phyloP scores from a whole-genome alignment of 208 protist genomes.

The Naegleria lovaniensis region DNA sequence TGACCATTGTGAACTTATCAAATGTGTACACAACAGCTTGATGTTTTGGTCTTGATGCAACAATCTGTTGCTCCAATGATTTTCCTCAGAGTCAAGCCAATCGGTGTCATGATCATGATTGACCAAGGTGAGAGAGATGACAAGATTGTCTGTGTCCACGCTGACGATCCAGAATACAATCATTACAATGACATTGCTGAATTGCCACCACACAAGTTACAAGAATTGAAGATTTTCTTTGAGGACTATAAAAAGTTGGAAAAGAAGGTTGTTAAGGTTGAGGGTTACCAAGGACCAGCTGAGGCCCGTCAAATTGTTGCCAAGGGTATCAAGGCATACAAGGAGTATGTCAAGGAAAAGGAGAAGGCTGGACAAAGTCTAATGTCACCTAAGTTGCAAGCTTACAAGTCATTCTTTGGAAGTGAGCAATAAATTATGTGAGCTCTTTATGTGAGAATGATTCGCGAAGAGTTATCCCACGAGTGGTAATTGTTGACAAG shows the following conservation, averaged over 20 bases:
- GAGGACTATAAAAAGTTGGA: constrained; percentile 33
- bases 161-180: constrained; percentile 30
- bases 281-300: neutral
- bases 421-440: neutral
- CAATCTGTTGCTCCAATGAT: constrained; percentile 8
- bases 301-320: neutral
- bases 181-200: constrained; percentile 29
- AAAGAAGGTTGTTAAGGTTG: constrained; percentile 23
- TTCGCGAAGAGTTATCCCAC: no score
- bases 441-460: no score
- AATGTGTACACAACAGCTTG: neutral
- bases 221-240: constrained; percentile 33
- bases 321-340: neutral
- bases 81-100: constrained; percentile 21
- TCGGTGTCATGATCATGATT: constrained; percentile 28
- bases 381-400: neutral
- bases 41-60: constrained; percentile 33
- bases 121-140: constrained; percentile 31
- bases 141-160: constrained; percentile 32
- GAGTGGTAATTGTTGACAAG: no score
- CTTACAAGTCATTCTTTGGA: neutral
- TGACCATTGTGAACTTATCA: neutral
- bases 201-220: constrained; percentile 25
- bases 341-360: neutral
- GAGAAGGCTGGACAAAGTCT: neutral